Conservation (phyloP, 2,329 filamentous ascomycete genomes). For the Penicillium sp. region DNA sequence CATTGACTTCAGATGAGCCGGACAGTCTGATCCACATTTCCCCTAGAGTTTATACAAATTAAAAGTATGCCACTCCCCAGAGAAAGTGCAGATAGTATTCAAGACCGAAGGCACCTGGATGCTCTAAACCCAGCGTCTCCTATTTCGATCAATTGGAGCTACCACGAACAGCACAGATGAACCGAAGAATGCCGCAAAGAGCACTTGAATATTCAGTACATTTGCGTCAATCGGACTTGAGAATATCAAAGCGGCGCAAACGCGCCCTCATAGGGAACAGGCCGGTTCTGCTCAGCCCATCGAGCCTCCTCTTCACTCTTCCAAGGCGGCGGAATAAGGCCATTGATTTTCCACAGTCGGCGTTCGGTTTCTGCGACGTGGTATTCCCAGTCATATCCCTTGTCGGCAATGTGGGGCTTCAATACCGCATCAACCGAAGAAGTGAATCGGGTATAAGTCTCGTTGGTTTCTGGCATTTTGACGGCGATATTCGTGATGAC, state of each 20-base stretch:
- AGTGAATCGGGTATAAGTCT: constrained; percentile 1
- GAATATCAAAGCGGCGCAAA: not conserved
- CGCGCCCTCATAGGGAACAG: constrained; percentile 15
- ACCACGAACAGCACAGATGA: too few relatives aligned
- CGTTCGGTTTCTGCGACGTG: constrained; percentile 23
- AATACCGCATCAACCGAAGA: constrained; percentile 16
- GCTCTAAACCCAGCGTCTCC: too few relatives aligned
- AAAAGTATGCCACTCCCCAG: too few relatives aligned
- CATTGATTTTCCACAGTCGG: constrained; percentile 26
- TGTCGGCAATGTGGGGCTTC: constrained; percentile 18
- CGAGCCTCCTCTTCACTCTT: constrained; percentile 13
- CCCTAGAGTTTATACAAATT: too few relatives aligned
- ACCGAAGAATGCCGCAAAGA: too few relatives aligned
- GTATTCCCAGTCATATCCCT: constrained; percentile 25
- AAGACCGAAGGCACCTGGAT: too few relatives aligned
- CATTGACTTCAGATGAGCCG: too few relatives aligned
- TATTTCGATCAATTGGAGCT: too few relatives aligned
- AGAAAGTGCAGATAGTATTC: too few relatives aligned
- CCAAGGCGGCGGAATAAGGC: constrained; percentile 20
- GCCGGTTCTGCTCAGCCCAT: constrained; percentile 15
- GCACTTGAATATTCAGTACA: not conserved
- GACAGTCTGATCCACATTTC: too few relatives aligned
- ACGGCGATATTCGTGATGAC: constrained; percentile 23
- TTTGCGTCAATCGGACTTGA: too few relatives aligned
- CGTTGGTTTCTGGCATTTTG: constrained; percentile 8